Evolutionary conservation across 2,329 filamentous ascomycete species (phyloP), one percentile per base, ranked within the genome.

Genomic region (Aspergillus sp.): DNA sequence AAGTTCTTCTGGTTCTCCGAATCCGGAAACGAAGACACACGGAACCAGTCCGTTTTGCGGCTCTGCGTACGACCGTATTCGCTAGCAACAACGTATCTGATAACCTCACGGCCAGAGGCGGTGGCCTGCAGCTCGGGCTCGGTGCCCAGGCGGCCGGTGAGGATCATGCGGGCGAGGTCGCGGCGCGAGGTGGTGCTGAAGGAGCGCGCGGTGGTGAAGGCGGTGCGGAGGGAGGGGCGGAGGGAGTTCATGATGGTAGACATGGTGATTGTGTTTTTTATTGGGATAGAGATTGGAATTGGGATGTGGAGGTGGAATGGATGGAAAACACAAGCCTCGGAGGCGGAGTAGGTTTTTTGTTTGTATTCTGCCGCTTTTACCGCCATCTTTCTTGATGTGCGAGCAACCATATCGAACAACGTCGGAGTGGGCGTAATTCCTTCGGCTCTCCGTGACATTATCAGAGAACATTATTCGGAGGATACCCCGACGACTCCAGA

Each of bases 41-140:
- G 79, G 78, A 94, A 97, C 86, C 87, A 97, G 76, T 85, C 93
- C 25, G 86, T 88, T 65, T 82, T 79, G 63, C 82, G 77, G 70
- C 88, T 86, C 13, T 91, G 85, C 55, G 72, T 74, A 52, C 76
- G 71, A 12, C 89, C 89, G 50, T 67, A 68, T 67, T 74, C 83
- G 60, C 82, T 86, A 45, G 82, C 90, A 53, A 98, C 74, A 4
- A 82, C 74, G 67, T 95, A 97, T 60, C 80, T 81, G 62, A 97
- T 65, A 49, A 95, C 62, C 54, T 94, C 86, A 54, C 78, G 78
- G 49, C 89, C 89, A 45, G 74, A 84, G 60, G 80, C 79, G 43
- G 86, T 88, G 50, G 82, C 69, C 33, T 79, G 76, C 56, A 90
- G 62, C 76, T 96, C 90, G 49, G 93, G 91, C 46, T 82, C 79